Evolutionary conservation across 345 rosid genomes (phyloP).

Genomic region (Sapria himalayana): DNA sequence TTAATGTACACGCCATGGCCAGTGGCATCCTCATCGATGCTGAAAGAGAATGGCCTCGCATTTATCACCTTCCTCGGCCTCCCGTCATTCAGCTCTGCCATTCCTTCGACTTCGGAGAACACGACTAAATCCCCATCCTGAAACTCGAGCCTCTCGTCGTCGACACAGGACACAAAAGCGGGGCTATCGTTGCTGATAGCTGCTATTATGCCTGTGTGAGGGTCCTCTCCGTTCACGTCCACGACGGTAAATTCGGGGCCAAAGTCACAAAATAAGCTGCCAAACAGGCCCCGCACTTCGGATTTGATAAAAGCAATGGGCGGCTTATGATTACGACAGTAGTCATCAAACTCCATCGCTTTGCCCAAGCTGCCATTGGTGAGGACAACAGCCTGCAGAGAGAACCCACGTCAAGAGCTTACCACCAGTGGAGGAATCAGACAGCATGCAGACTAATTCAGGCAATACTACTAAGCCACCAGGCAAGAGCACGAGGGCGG

Average conservation of each 20-base stretch:
- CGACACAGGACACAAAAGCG: constrained; percentile 79
- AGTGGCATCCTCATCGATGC: constrained; percentile 73
- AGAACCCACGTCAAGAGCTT: too few species aligned
- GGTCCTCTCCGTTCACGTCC: constrained; percentile 94
- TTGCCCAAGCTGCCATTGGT: constrained; percentile 53
- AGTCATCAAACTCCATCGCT: constrained; percentile 68
- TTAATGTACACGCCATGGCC: constrained; percentile 38
- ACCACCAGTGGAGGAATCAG: constrained; percentile 9
- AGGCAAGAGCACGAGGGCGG: not conserved
- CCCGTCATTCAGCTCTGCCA: constrained; percentile 89
- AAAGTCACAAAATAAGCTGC: constrained; percentile 86
- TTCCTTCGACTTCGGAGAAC: constrained; percentile 91
- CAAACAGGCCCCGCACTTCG: constrained; percentile 95
- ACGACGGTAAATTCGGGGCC: constrained; percentile 78
- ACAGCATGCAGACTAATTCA: constrained; percentile 5
- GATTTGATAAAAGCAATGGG: constrained; percentile 79
- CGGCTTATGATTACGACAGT: constrained; percentile 71
- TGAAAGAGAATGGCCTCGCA: constrained; percentile 73
- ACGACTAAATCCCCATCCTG: constrained; percentile 90
- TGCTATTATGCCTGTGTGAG: constrained; percentile 87
- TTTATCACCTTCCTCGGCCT: constrained; percentile 77
- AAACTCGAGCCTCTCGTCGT: constrained; percentile 91
- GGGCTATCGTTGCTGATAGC: constrained; percentile 78
- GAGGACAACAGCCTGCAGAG: constrained; percentile 90
- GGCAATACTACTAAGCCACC: not conserved